phyloP scores from a whole-genome alignment of 2,329 filamentous ascomycete genomes.

The Aspergillus ochraceoroseus region DNA sequence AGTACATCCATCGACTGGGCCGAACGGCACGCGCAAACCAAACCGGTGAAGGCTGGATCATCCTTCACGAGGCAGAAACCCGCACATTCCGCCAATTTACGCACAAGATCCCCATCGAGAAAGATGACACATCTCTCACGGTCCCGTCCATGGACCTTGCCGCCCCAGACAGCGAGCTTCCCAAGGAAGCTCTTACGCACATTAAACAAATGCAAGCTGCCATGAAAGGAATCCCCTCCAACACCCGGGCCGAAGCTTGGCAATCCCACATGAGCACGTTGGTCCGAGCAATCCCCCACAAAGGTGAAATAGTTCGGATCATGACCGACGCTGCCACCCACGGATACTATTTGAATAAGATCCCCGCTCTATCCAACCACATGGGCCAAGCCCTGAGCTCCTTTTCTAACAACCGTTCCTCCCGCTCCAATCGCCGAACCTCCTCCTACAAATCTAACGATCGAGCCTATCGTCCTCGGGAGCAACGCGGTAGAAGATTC shows the following conservation, averaged over 20 bases:
- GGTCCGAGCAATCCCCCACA: conserved; percentile 28
- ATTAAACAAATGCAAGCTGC: conserved; percentile 46
- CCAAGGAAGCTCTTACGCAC: no score
- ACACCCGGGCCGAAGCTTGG: conserved; percentile 31
- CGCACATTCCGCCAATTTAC: conserved; percentile 39
- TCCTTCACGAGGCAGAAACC: conserved; percentile 52
- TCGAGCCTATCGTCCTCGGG: no score
- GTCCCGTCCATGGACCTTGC: conserved; percentile 11
- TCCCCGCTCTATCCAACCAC: no score
- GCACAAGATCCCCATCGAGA: conserved; percentile 13
- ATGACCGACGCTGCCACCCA: conserved; percentile 45
- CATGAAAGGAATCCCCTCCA: conserved; percentile 25
- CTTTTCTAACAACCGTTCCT: no score
- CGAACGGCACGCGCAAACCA: conserved; percentile 67
- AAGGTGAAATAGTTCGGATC: conserved; percentile 40
- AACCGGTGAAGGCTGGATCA: conserved; percentile 58
- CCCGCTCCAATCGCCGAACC: no score
- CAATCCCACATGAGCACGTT: conserved; percentile 24
- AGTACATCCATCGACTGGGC: conserved; percentile 72
- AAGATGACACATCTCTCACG: conserved; percentile 19
- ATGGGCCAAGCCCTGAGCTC: no score
- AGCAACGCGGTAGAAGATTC: not conserved
- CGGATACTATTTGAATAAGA: conserved; percentile 31
- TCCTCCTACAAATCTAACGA: no score
- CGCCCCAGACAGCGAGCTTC: no score